Evolutionary conservation across 2,329 filamentous ascomycete species (phyloP).

Genomic region (Phymatotrichopsis omnivora): DNA sequence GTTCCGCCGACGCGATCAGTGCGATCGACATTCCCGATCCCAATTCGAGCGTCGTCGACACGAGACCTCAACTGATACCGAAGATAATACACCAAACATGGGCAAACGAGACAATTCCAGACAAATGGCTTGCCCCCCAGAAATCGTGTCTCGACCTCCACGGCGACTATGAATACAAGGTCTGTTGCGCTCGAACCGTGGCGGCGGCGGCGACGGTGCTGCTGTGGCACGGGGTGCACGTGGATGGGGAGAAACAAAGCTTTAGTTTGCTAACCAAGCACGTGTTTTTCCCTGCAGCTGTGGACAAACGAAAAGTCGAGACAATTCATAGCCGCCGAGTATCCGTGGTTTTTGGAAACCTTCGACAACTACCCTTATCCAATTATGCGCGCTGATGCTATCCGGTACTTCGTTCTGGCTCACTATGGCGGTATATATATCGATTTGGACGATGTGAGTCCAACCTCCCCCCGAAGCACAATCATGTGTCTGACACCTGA

Average conservation of each 20-base stretch:
- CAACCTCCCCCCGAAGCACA: not conserved
- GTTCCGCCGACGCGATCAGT: slow-evolving; percentile 55
- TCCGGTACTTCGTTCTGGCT: slow-evolving; percentile 68
- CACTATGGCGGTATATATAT: slow-evolving; percentile 74
- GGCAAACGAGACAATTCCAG: slow-evolving; percentile 58
- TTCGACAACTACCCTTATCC: slow-evolving; percentile 65
- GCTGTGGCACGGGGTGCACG: too few relatives aligned
- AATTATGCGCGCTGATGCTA: slow-evolving; percentile 67
- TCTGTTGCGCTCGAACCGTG: too few relatives aligned
- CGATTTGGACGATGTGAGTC: slow-evolving; percentile 59
- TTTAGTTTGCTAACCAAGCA: slow-evolving; percentile 14
- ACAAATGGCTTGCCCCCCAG: slow-evolving; percentile 55
- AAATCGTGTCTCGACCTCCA: slow-evolving; percentile 58
- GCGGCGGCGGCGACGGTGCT: too few relatives aligned
- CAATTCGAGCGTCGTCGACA: slow-evolving; percentile 47
- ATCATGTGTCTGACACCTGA: not conserved
- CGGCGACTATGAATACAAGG: slow-evolving; percentile 63
- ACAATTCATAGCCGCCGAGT: slow-evolving; percentile 62
- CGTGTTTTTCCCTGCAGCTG: slow-evolving; percentile 41
- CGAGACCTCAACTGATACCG: slow-evolving; percentile 53
- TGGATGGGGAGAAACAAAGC: too few relatives aligned
- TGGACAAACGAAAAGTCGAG: slow-evolving; percentile 64
- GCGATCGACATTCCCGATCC: slow-evolving; percentile 55
- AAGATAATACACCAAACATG: slow-evolving; percentile 74
- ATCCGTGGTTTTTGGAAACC: slow-evolving; percentile 65